Evolutionary conservation across 2,329 filamentous ascomycete species (phyloP), one percentile per base, ranked within the genome.

Genomic region (Pseudocercospora macadamiae): DNA sequence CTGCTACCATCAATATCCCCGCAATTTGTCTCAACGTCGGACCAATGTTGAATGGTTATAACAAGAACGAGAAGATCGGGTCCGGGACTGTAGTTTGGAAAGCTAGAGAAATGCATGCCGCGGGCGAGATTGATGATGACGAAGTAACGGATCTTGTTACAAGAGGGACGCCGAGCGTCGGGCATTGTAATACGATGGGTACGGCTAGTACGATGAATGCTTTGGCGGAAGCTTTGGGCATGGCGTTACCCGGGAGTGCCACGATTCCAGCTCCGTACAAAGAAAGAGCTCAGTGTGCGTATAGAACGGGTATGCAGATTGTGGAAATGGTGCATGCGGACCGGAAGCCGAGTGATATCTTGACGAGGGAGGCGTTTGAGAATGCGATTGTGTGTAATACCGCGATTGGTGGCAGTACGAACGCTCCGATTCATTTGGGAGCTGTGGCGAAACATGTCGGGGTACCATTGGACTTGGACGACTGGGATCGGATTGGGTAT

Each of bases 351-450:
- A 80, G 77, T 62, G 82, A 84, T 58, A 80, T 84, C 65, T 77
- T 84, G 77, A 84, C 82, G 0, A 74, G 80, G 3, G 69, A 79
- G 56, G 81, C 82, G 0, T 84, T 85, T 57, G 82, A 84, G 70
- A 85, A 84, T 59, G 81, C 80, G 5, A 82, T 85, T 25, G 79
- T 80, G 4, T 77, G 76, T 39, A 83, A 83, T 60, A 81, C 80
- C 1, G 82, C 82, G 18, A 82, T 84, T 54, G 82, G 82, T 23
- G 82, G 82, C 12, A 82, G 79, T 61, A 83, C 82, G 3, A 85
- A 85, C 61, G 82, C 82, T 0, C 81, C 82, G 0, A 83, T 85
- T 49, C 82, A 84, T 66, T 71, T 84, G 48, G 80, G 79, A 36
- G 82, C 82, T 8, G 77, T 84, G 19, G 82, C 82, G 2, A 80